Evolutionary conservation across 805 yeast species (phyloP).

Genomic region (Zygotorulaspora chibaensis): DNA sequence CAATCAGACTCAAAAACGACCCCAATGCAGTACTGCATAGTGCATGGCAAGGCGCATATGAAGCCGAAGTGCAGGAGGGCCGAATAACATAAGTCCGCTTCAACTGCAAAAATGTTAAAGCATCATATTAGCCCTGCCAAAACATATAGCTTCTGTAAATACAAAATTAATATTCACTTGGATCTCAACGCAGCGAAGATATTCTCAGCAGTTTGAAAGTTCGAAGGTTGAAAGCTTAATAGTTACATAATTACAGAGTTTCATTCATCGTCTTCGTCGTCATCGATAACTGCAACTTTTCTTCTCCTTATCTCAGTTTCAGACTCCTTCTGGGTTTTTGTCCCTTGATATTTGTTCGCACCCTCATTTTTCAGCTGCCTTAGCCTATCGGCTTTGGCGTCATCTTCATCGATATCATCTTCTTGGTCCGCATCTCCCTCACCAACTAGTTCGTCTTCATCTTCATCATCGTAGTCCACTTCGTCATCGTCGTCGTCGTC

Average conservation of each 20-base stretch:
- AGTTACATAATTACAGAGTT: constrained; percentile 1
- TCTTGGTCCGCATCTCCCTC: constrained; percentile 45
- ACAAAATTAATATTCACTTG: no score
- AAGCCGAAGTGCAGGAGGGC: no score
- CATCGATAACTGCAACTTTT: constrained; percentile 30
- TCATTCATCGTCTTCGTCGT: constrained; percentile 40
- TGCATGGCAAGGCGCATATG: no score
- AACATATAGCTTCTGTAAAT: no score
- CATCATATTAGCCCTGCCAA: no score
- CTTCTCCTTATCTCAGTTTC: constrained; percentile 35
- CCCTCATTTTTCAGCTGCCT: constrained; percentile 53
- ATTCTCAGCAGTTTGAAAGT: neutral
- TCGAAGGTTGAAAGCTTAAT: neutral
- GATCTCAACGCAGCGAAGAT: no score
- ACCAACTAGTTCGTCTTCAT: constrained; percentile 36
- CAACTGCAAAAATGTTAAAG: no score
- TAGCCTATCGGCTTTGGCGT: constrained; percentile 55
- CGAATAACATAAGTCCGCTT: no score
- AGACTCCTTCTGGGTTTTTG: constrained; percentile 29
- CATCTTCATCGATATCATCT: constrained; percentile 41
- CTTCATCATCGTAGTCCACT: constrained; percentile 26
- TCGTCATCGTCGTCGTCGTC: constrained; percentile 36
- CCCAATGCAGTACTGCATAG: no score
- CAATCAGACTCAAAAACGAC: no score
- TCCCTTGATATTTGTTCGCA: constrained; percentile 43